Evolutionary conservation across 164 flowering plant genomes (phyloP), one percentile per base, ranked within the genome.

Genomic region (Buxus sempervirens): DNA sequence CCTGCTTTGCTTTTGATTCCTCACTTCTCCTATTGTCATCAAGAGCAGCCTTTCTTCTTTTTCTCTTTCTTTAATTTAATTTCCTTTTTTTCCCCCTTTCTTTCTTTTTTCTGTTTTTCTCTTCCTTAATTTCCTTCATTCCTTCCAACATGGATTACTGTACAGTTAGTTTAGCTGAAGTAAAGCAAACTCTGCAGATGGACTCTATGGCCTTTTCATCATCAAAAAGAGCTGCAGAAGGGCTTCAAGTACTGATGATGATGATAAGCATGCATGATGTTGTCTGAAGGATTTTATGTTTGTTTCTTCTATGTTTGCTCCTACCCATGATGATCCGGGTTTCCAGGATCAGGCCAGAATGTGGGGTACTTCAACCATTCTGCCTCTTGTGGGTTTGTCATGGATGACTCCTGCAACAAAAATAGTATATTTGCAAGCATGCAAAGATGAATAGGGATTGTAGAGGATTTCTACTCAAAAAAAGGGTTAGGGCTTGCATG

Each of bases 301-400:
- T 65, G 23, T 69, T 64, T 42, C 45, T 61, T 26, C 24, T 63
- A n/a, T n/a, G 59, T 63, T 60, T 49, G 57, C 72, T 77, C 41
- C 81, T 88, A 86, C 74, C 90, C 86, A 84, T 93, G 96, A 86
- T 90, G 96, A 84, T 86, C 87, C 70, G 89, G 89, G 79, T 88
- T 84, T 87, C 89, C 93, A 79, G 95, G 90, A 72, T 89, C 96
- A 55, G 86, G 87, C 98, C 98, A 93, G 84, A 81, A 93, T 32
- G 38, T 32, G 73, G 90, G 83, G 83, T 90, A 93, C 84, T 89
- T 90, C 69, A 79, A 62, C 82, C 84, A 84, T 71, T 85, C 87
- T 76, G 83, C 69, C 59, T 81, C 82, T 71, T 76, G 90, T 68
- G 82, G 82, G 76, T 78, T 88, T 73, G 79, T 60, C 69, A 83